Evolutionary conservation across 1,284 basidiomycete genomes (phyloP), one percentile per base, ranked within the genome.

Genomic region (Mycena citricolor): DNA sequence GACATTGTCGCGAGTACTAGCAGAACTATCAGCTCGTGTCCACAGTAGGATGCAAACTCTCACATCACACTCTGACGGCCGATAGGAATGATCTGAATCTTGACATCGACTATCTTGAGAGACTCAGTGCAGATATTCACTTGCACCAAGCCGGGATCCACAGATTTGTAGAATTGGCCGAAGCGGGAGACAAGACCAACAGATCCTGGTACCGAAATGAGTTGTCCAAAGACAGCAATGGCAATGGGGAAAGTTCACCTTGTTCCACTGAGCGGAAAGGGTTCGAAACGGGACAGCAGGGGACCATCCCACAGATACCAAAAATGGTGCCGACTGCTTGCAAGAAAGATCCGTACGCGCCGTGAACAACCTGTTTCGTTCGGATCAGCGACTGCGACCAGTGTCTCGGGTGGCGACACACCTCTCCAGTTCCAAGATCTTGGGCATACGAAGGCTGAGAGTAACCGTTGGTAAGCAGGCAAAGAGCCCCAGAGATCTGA

Each of bases 111-210:
- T 37, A 89, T 65, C 44, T 83, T 80, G 30, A 94, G 74, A 1
- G 76, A 74, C 64, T 97, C 94, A 7, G 89, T 89, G 74, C 92
- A 95, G 46, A 94, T 89, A 61, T 98, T 97, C 64, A 97, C 84
- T 58, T 91, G 81, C 40, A 88, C 85, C 16, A 97, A 77, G 55
- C 94, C 94, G 1, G 94, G 94, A 63, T 97, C 94, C 53, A 95
- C 93, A 5, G 88, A 83, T 64, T 88, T 90, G 81, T 94, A 94
- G 76, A 95, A 97, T 63, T 94, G 80, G 46, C 94, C 93, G 62
- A 97, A 97, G 43, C 93, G 84, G 37, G 86, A 83, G 58, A 98
- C 82, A 42, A 98, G 76, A 44, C 94, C 94, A 54, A 97, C 93
- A 35, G 87, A 85, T 38, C 89, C 84, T 89, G 55, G 42, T 36